phyloP scores from a whole-genome alignment of 148 eudicot genomes.

The Vaccinium vitisidaea region DNA sequence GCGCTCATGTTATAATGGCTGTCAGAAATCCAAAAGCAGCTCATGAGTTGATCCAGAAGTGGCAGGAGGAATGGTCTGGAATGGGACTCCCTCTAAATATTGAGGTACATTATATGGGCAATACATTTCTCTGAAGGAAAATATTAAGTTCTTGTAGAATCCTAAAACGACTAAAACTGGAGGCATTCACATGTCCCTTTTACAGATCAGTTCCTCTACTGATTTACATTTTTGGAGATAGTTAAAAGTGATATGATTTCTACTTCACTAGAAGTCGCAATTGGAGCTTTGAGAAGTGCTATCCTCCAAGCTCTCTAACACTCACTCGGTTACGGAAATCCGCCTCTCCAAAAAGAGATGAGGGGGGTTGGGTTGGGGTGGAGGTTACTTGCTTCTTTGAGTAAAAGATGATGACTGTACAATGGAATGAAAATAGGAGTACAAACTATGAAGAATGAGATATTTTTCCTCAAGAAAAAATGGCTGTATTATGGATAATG shows the following conservation, averaged over 20 bases:
- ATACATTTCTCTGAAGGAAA: not conserved
- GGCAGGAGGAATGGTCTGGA: constrained; percentile 89
- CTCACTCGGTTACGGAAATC: not conserved
- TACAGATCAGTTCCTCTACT: not conserved
- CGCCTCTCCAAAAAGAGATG: not conserved
- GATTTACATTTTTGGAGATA: not conserved
- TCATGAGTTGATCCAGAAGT: constrained; percentile 64
- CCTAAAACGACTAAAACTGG: not conserved
- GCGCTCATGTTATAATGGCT: constrained; percentile 97
- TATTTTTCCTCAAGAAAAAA: not conserved
- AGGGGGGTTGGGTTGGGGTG: not conserved
- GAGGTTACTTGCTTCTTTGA: not conserved
- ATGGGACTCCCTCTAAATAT: constrained; percentile 90
- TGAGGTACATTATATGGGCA: constrained; percentile 49
- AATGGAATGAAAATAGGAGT: not conserved
- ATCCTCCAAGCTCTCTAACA: not conserved
- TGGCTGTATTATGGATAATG: not conserved
- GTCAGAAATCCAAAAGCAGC: constrained; percentile 83
- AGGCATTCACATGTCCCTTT: not conserved
- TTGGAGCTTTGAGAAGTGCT: not conserved
- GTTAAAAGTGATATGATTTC: not conserved
- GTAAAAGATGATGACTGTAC: not conserved
- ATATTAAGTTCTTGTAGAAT: not conserved
- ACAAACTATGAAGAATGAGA: not conserved
- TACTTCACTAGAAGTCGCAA: not conserved